Conservation (phyloP, 352 stramenopile genomes). For the Phytophthora foliorum region DNA sequence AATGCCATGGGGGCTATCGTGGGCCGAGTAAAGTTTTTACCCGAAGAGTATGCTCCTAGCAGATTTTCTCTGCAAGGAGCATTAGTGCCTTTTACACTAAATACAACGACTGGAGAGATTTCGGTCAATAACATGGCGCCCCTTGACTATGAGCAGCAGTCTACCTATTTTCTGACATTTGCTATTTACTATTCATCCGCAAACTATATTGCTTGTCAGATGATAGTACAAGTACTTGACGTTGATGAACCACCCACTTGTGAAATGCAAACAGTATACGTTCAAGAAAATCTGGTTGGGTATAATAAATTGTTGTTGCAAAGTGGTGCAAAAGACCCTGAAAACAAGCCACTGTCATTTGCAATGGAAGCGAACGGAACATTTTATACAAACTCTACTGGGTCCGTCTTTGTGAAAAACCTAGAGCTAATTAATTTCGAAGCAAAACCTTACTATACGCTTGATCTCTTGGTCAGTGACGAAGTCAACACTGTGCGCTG, state of each 20-base stretch:
- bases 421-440: slow-evolving; percentile 32
- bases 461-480: slow-evolving; percentile 29
- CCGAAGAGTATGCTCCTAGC: slow-evolving; percentile 3
- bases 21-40: slow-evolving; percentile 16
- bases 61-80: slow-evolving; percentile 18
- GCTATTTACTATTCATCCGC: slow-evolving; percentile 44
- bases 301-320: slow-evolving; percentile 29
- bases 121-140: slow-evolving; percentile 32
- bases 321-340: slow-evolving; percentile 26
- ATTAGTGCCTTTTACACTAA: slow-evolving; percentile 46
- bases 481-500: slow-evolving; percentile 42
- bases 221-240: slow-evolving; percentile 51
- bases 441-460: slow-evolving; percentile 15
- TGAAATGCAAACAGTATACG: slow-evolving; percentile 9
- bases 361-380: slow-evolving; percentile 3
- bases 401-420: slow-evolving; percentile 27
- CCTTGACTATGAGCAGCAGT: slow-evolving; percentile 53
- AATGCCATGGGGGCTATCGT: slow-evolving; percentile 26
- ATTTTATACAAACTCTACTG: slow-evolving; percentile 35
- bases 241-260: slow-evolving; percentile 62
- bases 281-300: slow-evolving; percentile 49
- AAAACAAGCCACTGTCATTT: slow-evolving; percentile 21
- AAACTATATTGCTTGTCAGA: slow-evolving; percentile 51
- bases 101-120: slow-evolving; percentile 45
- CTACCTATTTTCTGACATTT: slow-evolving; percentile 43